Evolutionary conservation across 2,329 filamentous ascomycete species (phyloP), one percentile per base, ranked within the genome.

Genomic region (Colletotrichum abscissum): DNA sequence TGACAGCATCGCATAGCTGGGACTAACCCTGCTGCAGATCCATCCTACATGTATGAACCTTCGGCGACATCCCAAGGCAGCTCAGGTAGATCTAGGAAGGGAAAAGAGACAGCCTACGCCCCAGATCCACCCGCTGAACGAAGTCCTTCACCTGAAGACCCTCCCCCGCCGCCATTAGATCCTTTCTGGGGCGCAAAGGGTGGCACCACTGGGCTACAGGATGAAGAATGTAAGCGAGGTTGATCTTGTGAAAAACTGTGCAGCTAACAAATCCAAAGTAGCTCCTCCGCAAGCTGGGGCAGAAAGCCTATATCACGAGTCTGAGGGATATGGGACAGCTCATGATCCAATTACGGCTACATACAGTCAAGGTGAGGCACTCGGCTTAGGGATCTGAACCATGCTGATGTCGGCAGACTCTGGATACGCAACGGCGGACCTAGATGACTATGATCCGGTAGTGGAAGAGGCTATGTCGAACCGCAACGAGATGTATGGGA

Each of bases 121-220:
- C 26, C 49, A 38, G 60, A 69, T 33, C 68, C 54, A 22, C 22
- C 67, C 14, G 62, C 69, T 35, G 70, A n/a, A 8, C 66, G 33
- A 46, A 22, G 56, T 9, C 35, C 12, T 26, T 52, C 30, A 22
- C 49, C 63, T 11, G 52, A 42, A 16, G 63, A 46, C 11, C 68
- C 46, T 28, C 33, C 16, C 19, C 49, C 46, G 19, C 67, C 46
- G 22, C 67, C 63, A 2, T 14, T 71, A 19, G 70, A 66, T 33
- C 71, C 73, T 22, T 74, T 74, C 19, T 74, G 64, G 35, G 72
- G 72, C 16, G 62, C 62, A 30, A 22, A 64, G 8, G 7, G 19
- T 9, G 62, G 33, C n/a, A 30, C 62, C 26, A 26, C 49, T 55
- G 49, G 46, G 26, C 62, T 19, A 9, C 62, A 64, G n/a, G 62